Base-by-base conservation (phyloP, 2,329 filamentous ascomycete species). In the Cytospora piceae region DNA sequence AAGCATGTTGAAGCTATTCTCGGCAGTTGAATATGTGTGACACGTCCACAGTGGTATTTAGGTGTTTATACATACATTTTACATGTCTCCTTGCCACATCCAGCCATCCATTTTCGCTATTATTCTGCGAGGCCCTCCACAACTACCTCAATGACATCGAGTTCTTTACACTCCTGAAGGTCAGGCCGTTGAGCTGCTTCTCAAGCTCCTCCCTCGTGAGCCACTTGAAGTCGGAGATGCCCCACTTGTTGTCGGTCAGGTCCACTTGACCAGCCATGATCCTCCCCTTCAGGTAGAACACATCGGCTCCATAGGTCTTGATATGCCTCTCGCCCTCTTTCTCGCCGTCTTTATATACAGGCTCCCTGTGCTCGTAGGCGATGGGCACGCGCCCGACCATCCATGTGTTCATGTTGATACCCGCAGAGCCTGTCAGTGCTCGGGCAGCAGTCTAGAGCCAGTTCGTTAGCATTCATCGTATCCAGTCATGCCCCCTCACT, bases 321-420 rank as follows among this genome's bases (percentile, higher is more conserved):
- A 66, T 46, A 31, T 22, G 31, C 64, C 83, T 79, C 70, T 76
- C 71, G 66, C 77, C 73, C 55, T 83, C 72, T 2, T 66, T 27
- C 37, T 75, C 73, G 55, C 83, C 79, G 71, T 77, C 74, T 71
- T 77, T 75, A 74, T 81, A 72, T 72, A 77, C 71, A 71, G 83
- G 83, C 69, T 87, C 80, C 68, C 80, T 81, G 70, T 91, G 83
- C 73, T 91, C 80, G 79, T 97, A 91, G 31, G 94, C 94, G 66
- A 97, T 86, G 14, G 95, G 95, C 66, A 91, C 90, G 72, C 93
- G 93, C 67, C 93, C 94, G 60, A 99, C 91, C 71, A 98, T 87
- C 94, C 95, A 99, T 63, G 93, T 97, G 82, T 98, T 98, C 94
- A 99, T 98, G 83, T 99, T 96, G 68, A 91, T 80, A 66, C 95